Evolutionary conservation across 768 basidiomycete species (phyloP), one percentile per base, ranked within the genome.

Genomic region (Suillus subluteus): DNA sequence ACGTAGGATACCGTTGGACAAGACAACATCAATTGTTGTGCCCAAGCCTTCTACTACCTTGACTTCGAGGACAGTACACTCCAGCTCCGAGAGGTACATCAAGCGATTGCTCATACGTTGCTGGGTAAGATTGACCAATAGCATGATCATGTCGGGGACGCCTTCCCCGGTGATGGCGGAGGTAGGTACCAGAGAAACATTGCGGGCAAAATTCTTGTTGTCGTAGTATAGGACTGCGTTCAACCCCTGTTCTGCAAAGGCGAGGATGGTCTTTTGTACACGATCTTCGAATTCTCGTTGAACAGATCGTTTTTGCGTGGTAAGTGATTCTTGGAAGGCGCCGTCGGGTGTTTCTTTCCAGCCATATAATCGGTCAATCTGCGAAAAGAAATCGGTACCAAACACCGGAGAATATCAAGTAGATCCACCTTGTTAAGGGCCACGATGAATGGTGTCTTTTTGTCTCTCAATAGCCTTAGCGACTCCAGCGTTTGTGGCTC

Each of bases 401-500:
- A 56, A 68, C 30, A 67, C 46, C 23, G 55, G 64, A 56, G 59
- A 59, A 58, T 65, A 15, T 61, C 8, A 56, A 11, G 37, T 52
- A 59, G 21, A 41, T 35, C 48, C 69, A 91, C 94, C 85, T 99
- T 98, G 83, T 99, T 99, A 56, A 99, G 83, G 6, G 98, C 98
- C 58, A 99, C 97, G 65, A 99, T 98, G 83, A 99, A 99, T 0
- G 98, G 98, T 9, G 97, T 99, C 81, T 98, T 98, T 62, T 91
- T 88, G 75, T 97, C 95, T 69, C 91, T 86, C 62, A 99, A 85
- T 66, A 99, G 81, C 50, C 96, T 91, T 37, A 99, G 84, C 4
- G 97, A 99, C 79, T 99, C 98, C 63, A 99, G 82, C 0, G 98
- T 99, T 79, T 99, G 98, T n/a, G 90, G 95, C 80, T 99, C 98